These are phyloP conservation scores for Aspergillus eucalypticola DNA, from an alignment of 2,329 filamentous ascomycete species.

Conservation along the genomic window DNA sequence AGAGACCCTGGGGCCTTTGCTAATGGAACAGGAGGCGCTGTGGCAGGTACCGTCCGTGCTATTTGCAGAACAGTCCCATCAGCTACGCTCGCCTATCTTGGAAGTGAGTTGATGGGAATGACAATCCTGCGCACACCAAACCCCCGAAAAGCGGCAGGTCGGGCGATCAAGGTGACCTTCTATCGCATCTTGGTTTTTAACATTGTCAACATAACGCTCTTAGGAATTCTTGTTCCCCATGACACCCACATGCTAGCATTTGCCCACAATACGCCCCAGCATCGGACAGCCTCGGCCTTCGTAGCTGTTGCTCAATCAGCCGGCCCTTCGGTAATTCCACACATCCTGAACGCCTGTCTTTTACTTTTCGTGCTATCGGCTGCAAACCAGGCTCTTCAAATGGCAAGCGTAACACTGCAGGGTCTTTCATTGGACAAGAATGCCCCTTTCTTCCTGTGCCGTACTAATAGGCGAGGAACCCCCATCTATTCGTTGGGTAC, in stretches of 20 bases:
- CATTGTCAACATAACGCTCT: slow-evolving; percentile 68
- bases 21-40: slow-evolving; percentile 32
- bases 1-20: slow-evolving; percentile 59
- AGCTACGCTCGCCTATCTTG: slow-evolving; percentile 75
- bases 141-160: slow-evolving; percentile 70
- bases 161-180: slow-evolving; percentile 76
- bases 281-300: slow-evolving; percentile 67
- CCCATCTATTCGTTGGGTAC: slow-evolving; percentile 66
- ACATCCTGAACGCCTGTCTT: slow-evolving; percentile 72
- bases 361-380: slow-evolving; percentile 73
- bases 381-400: slow-evolving; percentile 74
- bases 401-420: slow-evolving; percentile 69
- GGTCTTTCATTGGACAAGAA: slow-evolving; percentile 70
- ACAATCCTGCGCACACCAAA: slow-evolving; percentile 76
- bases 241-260: slow-evolving; percentile 60
- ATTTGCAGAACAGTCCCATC: slow-evolving; percentile 71
- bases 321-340: slow-evolving; percentile 62
- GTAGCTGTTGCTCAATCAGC: slow-evolving; percentile 69
- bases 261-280: slow-evolving; percentile 39
- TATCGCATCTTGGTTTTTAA: slow-evolving; percentile 82
- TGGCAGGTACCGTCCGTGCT: slow-evolving; percentile 56
- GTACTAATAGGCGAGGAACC: slow-evolving; percentile 68
- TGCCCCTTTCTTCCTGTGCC: slow-evolving; percentile 69
- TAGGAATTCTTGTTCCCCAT: slow-evolving; percentile 76
- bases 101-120: slow-evolving; percentile 73